Evolutionary conservation across 371 early-diverging fungal genomes (phyloP).

Genomic region (Syncephalis plumigaleata): DNA sequence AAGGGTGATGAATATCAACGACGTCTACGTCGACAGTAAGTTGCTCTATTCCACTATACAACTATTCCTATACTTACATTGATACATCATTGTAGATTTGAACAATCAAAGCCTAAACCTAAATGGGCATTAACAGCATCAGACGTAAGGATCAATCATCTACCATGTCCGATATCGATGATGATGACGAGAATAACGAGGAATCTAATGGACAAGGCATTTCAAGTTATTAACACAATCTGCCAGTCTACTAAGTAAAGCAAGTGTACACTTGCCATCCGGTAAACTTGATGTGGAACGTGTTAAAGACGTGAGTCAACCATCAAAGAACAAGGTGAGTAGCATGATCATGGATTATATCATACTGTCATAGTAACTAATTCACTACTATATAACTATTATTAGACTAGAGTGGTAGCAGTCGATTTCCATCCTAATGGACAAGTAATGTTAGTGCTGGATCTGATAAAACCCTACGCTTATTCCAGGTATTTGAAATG

Average conservation of each 20-base stretch:
- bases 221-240: background rate
- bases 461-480: slow-evolving; percentile 59
- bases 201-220: slow-evolving; percentile 5
- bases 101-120: slow-evolving; percentile 75
- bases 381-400: background rate
- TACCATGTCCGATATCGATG: background rate
- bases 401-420: slow-evolving; percentile 38
- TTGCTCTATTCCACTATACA: background rate
- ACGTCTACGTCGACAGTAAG: slow-evolving; percentile 64
- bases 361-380: slow-evolving; percentile 16
- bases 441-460: slow-evolving; percentile 75
- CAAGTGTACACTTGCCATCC: slow-evolving; percentile 7
- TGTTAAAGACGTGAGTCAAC: slow-evolving; percentile 15
- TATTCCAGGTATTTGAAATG: slow-evolving; percentile 52
- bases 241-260: slow-evolving; percentile 3
- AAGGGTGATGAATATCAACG: slow-evolving; percentile 62
- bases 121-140: slow-evolving; percentile 56
- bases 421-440: slow-evolving; percentile 81
- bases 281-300: slow-evolving; percentile 12
- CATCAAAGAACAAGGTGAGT: background rate
- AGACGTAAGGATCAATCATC: slow-evolving; percentile 12
- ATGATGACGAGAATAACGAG: slow-evolving; percentile 4
- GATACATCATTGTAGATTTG: slow-evolving; percentile 28
- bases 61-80: background rate
- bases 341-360: background rate